Evolutionary conservation across 176 grass and related monocot genomes (phyloP).

Genomic region (Paspalum notatum): DNA sequence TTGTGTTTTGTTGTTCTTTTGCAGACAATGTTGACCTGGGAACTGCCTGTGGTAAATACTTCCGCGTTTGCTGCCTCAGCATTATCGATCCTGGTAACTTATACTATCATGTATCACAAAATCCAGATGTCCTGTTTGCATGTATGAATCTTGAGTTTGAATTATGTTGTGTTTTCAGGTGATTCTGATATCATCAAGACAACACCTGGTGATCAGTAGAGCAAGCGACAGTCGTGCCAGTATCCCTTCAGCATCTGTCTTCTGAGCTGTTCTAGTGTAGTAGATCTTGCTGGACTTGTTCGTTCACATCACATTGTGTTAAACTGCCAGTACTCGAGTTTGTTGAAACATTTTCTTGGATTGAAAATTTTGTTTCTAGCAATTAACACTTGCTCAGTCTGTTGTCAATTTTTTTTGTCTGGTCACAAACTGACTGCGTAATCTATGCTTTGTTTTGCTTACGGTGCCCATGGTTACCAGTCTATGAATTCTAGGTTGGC

Average conservation of each 20-base stretch:
- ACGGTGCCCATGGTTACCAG: too few species aligned
- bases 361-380: constrained; percentile 35
- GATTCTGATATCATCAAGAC: constrained; percentile 79
- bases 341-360: not conserved
- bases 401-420: too few species aligned
- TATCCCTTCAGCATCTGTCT: not conserved
- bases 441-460: too few species aligned
- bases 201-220: constrained; percentile 61
- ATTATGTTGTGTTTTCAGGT: constrained; percentile 37
- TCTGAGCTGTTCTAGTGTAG: constrained; percentile 21
- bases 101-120: not conserved
- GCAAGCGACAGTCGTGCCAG: not conserved
- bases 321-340: constrained; percentile 32
- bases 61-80: constrained; percentile 73
- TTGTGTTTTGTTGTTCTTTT: not conserved
- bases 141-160: not conserved
- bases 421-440: too few species aligned
- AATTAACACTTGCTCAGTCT: not conserved
- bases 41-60: constrained; percentile 82
- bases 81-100: constrained; percentile 75
- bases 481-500: too few species aligned
- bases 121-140: not conserved
- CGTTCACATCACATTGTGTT: constrained; percentile 22
- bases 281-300: constrained; percentile 31
- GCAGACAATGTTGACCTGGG: constrained; percentile 80